phyloP scores from a whole-genome alignment of 2,329 filamentous ascomycete species.

The Penicillium italicum region DNA sequence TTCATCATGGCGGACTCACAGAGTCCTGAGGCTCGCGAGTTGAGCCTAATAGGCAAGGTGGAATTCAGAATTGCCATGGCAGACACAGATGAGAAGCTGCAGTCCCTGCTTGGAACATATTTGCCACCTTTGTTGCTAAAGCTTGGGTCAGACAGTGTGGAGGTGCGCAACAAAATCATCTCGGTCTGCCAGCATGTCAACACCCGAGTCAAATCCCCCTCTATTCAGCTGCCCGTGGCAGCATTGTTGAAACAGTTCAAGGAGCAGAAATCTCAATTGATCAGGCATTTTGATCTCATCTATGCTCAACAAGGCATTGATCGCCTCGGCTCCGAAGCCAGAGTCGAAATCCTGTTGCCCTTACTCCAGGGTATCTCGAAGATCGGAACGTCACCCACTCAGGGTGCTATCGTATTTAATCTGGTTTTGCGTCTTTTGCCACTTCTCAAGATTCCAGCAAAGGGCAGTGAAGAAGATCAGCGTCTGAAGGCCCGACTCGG shows the following conservation, averaged over 20 bases:
- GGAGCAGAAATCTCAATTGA: conserved; percentile 65
- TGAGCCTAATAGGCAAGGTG: conserved; percentile 77
- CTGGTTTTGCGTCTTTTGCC: conserved; percentile 73
- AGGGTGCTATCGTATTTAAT: conserved; percentile 71
- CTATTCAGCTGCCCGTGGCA: conserved; percentile 77
- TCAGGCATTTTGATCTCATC: conserved; percentile 82
- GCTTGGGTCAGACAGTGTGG: conserved; percentile 72
- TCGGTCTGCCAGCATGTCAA: conserved; percentile 70
- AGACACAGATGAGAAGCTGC: conserved; percentile 78
- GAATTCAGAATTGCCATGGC: conserved; percentile 80
- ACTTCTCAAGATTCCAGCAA: conserved; percentile 62
- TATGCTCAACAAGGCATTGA: conserved; percentile 83
- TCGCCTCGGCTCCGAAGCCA: conserved; percentile 58
- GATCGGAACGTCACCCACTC: conserved; percentile 51
- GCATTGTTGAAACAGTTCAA: conserved; percentile 87
- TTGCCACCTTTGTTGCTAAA: conserved; percentile 81
- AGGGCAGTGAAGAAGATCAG: conserved; percentile 74
- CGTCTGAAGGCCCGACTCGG: conserved; percentile 64
- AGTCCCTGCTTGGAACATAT: conserved; percentile 72
- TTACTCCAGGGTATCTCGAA: conserved; percentile 65
- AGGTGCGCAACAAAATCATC: conserved; percentile 76
- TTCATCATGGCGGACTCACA: conserved; percentile 34
- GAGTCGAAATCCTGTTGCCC: conserved; percentile 68
- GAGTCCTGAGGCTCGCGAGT: conserved; percentile 60
- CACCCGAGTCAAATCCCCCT: conserved; percentile 57